Conservation (phyloP, 1,284 basidiomycete species). For the Apiotrichum laibachii region DNA sequence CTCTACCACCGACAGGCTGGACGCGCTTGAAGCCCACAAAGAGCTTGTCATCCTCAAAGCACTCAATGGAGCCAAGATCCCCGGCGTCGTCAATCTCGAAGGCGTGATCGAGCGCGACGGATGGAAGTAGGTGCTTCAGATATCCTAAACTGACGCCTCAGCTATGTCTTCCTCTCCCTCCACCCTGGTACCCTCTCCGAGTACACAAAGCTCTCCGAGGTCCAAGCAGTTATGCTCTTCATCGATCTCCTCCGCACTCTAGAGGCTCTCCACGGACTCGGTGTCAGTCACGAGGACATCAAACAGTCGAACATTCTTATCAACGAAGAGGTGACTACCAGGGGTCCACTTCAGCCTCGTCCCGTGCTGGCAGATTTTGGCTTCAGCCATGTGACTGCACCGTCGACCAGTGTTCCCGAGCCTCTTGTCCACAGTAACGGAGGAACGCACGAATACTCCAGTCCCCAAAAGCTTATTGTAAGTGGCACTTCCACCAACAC, state of each 20-base stretch:
- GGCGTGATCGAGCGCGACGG: constrained; percentile 44
- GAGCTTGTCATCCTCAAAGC: constrained; percentile 50
- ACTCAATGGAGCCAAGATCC: constrained; percentile 36
- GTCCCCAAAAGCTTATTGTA: constrained; percentile 46
- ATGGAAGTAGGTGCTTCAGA: constrained; percentile 45
- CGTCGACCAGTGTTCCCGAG: constrained; percentile 6
- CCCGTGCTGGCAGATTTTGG: constrained; percentile 48
- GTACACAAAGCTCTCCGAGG: not conserved
- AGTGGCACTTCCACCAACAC: constrained; percentile 6
- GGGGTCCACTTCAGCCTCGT: constrained; percentile 12
- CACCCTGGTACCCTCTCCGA: constrained; percentile 17
- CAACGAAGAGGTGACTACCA: constrained; percentile 6
- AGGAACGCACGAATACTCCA: constrained; percentile 48
- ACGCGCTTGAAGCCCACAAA: constrained; percentile 49
- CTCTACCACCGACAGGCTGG: constrained; percentile 34
- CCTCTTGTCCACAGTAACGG: constrained; percentile 33
- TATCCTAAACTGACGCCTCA: constrained; percentile 13
- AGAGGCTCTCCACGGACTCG: constrained; percentile 39
- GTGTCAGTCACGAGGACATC: constrained; percentile 48
- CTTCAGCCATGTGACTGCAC: constrained; percentile 42
- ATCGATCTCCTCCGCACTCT: constrained; percentile 38
- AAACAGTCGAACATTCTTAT: constrained; percentile 49
- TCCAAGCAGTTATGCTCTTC: constrained; percentile 34
- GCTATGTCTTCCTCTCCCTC: constrained; percentile 42
- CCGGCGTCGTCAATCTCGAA: constrained; percentile 45